phyloP scores from a whole-genome alignment of 768 basidiomycete species.

The Leccinum barrowsii region DNA sequence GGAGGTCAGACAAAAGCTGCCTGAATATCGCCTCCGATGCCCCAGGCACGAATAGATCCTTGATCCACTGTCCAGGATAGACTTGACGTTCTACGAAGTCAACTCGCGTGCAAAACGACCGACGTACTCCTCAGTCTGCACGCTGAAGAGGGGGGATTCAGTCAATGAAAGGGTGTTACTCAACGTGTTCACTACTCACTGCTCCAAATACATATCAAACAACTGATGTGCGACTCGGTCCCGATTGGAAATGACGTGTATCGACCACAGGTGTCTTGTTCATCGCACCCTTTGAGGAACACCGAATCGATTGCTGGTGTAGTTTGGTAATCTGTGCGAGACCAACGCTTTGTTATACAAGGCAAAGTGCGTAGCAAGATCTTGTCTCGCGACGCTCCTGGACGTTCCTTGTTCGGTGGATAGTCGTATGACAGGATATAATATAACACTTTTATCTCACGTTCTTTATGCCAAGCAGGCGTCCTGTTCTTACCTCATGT shows the following conservation, averaged over 20 bases:
- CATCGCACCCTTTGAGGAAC: slow-evolving; percentile 53
- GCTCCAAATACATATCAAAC: slow-evolving; percentile 66
- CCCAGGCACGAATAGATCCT: slow-evolving; percentile 31
- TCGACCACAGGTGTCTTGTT: slow-evolving; percentile 46
- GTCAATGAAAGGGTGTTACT: neutral
- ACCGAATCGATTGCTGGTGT: slow-evolving; percentile 58
- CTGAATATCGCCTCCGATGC: slow-evolving; percentile 16
- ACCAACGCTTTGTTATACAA: slow-evolving; percentile 59
- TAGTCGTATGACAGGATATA: slow-evolving; percentile 57
- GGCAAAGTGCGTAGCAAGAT: slow-evolving; percentile 63
- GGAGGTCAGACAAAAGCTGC: slow-evolving; percentile 21
- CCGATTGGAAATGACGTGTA: slow-evolving; percentile 68
- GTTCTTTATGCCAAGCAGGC: too few relatives aligned
- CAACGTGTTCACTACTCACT: slow-evolving; percentile 48
- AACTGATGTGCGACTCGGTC: slow-evolving; percentile 63
- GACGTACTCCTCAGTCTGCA: slow-evolving; percentile 46
- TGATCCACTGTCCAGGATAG: slow-evolving; percentile 35
- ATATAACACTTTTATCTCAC: neutral
- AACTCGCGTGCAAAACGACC: slow-evolving; percentile 44
- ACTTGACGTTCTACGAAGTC: slow-evolving; percentile 40
- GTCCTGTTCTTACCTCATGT: slow-evolving; percentile 41
- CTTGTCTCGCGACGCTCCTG: slow-evolving; percentile 46
- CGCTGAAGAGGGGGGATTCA: slow-evolving; percentile 26
- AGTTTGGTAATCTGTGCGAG: slow-evolving; percentile 55
- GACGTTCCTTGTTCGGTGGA: slow-evolving; percentile 56